Base-by-base conservation (phyloP, 768 basidiomycete species). In the Phylloporus sp. region DNA sequence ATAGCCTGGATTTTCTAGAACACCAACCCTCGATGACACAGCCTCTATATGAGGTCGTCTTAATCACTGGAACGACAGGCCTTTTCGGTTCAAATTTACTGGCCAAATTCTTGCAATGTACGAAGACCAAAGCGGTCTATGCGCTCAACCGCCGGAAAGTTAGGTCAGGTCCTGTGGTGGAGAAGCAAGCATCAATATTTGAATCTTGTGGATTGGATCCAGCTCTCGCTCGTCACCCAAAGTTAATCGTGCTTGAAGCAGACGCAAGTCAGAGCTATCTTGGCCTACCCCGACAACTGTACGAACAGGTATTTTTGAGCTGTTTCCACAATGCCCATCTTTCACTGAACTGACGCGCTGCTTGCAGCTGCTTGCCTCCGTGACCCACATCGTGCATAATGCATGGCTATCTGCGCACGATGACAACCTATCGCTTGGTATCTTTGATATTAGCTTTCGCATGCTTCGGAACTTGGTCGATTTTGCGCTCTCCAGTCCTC, bases 311-410 rank as follows among this genome's bases (percentile, higher is more conserved):
- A 38, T 38, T 2, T 38, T 20, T 11, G n/a, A 10, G 36, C 36
- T 20, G 4, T 35, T 0, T 32, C 5, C 5, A 13, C 13, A 38
- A 20, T 18, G n/a, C n/a, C n/a, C n/a, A n/a, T 38, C n/a, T 38
- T n/a, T 38, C 36, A 9, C 18, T 11, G 36, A 10, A 11, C 36
- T 38, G n/a, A 38, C 20, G 10, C 11, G 18, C 18, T 20, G 4
- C n/a, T 49, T 32, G 6, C 24, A 62, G 59, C 52, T 61, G 36
- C 59, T 48, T 12, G 54, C 44, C n/a, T 63, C 60, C 10, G 22
- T 71, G 6, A 75, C 36, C 72, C 12, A 68, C 67, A 64, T 77
- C 57, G 69, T 74, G 15, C 71, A 74, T 58, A 72, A 72, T 10
- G 53, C 63, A 23, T 65, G 53, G 55, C 27, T 55, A 9, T 56